Percentiles rank a stretch among this genome's conserved stretches.
Evolutionary conservation across 441 rosid genomes (phyloP).

Genomic region (Jatropha multifida): DNA sequence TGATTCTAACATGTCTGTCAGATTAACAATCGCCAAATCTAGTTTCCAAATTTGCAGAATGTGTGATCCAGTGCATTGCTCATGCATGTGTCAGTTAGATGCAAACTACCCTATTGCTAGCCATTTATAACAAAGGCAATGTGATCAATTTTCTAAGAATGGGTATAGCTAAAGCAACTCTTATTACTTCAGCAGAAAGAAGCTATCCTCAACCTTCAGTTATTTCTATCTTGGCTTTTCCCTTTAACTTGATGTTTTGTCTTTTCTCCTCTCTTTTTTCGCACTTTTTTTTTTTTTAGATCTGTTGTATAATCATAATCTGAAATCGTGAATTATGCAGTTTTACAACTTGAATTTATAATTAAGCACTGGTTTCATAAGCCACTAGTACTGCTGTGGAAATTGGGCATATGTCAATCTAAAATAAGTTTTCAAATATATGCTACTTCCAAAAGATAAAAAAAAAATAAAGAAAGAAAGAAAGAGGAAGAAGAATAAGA

Average conservation of each 20-base stretch:
- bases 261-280: not conserved
- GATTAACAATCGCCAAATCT: not conserved
- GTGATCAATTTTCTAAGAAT: not conserved
- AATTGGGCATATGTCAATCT: not conserved
- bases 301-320: not conserved
- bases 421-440: not conserved
- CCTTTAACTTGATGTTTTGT: not conserved
- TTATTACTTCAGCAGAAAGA: constrained; percentile 2
- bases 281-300: not conserved
- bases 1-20: not conserved
- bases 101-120: not conserved
- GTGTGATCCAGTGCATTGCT: not conserved
- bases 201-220: not conserved
- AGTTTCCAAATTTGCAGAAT: not conserved
- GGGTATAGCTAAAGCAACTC: not conserved
- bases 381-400: not conserved
- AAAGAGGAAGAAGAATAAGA: too few relatives aligned
- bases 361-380: not conserved
- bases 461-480: too few relatives aligned
- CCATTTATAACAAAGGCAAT: not conserved
- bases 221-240: not conserved
- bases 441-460: not conserved
- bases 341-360: not conserved
- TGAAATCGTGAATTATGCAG: not conserved
- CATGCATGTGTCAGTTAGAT: not conserved